These are phyloP conservation scores for Chrysoporthe deuterocubensis DNA, from an alignment of 2,329 filamentous ascomycete genomes.

Conservation along the genomic window DNA sequence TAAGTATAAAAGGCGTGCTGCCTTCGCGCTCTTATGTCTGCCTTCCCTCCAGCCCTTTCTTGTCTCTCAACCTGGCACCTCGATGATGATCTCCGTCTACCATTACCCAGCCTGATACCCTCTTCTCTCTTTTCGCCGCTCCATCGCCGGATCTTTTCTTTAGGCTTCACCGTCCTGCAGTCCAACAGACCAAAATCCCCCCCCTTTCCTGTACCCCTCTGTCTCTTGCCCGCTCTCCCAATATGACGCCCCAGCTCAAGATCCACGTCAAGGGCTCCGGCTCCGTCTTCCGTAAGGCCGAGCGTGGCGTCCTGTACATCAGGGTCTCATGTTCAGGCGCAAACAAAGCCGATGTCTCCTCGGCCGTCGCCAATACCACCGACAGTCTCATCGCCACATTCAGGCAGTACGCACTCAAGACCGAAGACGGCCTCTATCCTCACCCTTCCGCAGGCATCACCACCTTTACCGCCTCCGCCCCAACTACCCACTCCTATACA, in stretches of 20 bases:
- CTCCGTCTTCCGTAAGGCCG: slow-evolving; percentile 31
- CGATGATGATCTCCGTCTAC: not conserved
- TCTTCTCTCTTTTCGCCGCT: not conserved
- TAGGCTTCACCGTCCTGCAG: not conserved
- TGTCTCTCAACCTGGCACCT: not conserved
- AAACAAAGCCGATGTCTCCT: slow-evolving; percentile 22
- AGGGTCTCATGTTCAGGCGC: slow-evolving; percentile 15
- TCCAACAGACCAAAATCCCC: too few relatives aligned
- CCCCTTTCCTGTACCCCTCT: not conserved
- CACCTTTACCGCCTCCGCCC: slow-evolving; percentile 29
- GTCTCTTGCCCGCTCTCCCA: not conserved
- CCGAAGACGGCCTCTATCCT: slow-evolving; percentile 26
- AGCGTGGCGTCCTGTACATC: slow-evolving; percentile 31
- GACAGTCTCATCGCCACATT: slow-evolving; percentile 26
- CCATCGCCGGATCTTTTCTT: too few relatives aligned
- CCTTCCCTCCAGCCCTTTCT: not conserved
- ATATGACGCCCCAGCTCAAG: slow-evolving; percentile 29
- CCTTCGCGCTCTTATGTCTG: not conserved
- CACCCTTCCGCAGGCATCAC: slow-evolving; percentile 31
- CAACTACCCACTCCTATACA: slow-evolving; percentile 22
- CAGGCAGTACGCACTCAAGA: slow-evolving; percentile 28
- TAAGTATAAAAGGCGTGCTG: not conserved
- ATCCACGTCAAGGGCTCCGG: slow-evolving; percentile 30
- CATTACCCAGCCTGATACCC: not conserved
- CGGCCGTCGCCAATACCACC: slow-evolving; percentile 22